Evolutionary conservation across 257 asterid species (phyloP), one percentile per base, ranked within the genome.

Genomic region (Perilla frutescens): DNA sequence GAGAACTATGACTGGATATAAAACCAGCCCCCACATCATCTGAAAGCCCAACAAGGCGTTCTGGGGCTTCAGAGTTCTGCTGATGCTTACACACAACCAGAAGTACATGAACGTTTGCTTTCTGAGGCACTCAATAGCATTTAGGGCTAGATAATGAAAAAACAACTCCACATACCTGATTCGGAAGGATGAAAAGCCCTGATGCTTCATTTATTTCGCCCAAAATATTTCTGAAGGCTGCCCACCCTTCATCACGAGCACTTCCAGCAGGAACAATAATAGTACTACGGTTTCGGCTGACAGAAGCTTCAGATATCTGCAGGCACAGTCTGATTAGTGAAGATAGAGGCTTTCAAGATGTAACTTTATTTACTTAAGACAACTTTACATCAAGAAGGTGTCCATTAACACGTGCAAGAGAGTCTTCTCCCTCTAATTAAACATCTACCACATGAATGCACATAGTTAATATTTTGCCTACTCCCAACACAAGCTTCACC

Each of bases 21-120:
- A 94, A 94, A 67, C 98, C 97, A 61, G 96, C 98, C 70, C 98
- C 98, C 26, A 94, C 97, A 74, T 94, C 98, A 76, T 94, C 97
- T 56, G 97, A 90, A 82, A 94, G 96, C 83, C 95, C 97, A 71
- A 85, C 91, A 77, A 87, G 87, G 49, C 75, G 89, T 66, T 90
- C 96, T 63, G 96, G 81, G 62, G 88, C 82, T 79, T 91, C 97
- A 55, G 90, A 77, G 78, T 83, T 88, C 79, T 88, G 87, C 86
- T 84, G 83, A 77, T 64, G 76, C 65, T 79, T 75, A 65, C 72
- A 78, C 71, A 76, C 53, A 78, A 85, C 64, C 78, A 79, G 20
- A 44, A 67, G 61, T 49, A 37, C 29, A 59, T 77, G 61, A 73
- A 44, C 62, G 14, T 78, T 44, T 80, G 80, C 49, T 81, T 62